These are phyloP conservation scores for Floccularia luteovirens DNA, from an alignment of 768 basidiomycete species.

Conservation along the genomic window DNA sequence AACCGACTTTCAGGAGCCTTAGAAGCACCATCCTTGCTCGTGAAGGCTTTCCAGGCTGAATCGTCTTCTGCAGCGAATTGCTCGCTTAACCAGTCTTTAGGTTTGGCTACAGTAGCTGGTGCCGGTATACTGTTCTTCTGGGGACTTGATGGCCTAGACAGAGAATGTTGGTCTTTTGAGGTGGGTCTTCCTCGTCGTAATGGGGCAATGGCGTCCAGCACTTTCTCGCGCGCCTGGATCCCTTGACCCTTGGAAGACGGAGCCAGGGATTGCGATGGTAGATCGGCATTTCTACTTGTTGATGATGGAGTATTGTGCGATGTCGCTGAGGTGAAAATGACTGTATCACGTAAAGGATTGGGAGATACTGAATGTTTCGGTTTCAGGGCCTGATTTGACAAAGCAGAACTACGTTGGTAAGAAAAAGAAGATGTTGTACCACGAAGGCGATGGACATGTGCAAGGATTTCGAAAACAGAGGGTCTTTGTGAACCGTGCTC, in stretches of 20 bases:
- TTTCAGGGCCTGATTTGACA: too few relatives aligned
- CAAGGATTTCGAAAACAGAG: constrained; percentile 79
- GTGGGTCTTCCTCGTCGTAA: constrained; percentile 67
- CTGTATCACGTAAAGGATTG: constrained; percentile 20
- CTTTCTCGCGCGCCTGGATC: constrained; percentile 66
- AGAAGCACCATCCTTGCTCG: constrained; percentile 1
- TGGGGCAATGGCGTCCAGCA: constrained; percentile 72
- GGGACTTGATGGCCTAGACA: constrained; percentile 25
- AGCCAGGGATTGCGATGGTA: neutral
- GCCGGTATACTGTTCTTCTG: constrained; percentile 12
- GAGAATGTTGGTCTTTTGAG: constrained; percentile 17
- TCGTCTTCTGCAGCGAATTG: constrained; percentile 35
- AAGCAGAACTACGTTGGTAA: too few relatives aligned
- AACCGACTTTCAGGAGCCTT: constrained; percentile 11
- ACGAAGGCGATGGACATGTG: constrained; percentile 76
- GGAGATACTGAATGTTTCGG: constrained; percentile 13
- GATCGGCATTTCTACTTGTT: neutral
- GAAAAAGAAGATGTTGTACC: constrained; percentile 78
- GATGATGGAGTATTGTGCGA: too few relatives aligned
- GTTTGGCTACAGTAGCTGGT: neutral
- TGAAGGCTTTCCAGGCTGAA: constrained; percentile 37
- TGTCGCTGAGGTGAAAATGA: constrained; percentile 16
- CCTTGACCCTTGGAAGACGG: constrained; percentile 38
- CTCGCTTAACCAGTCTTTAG: constrained; percentile 24
- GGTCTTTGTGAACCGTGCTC: constrained; percentile 87